Evolutionary conservation across 1,284 basidiomycete species (phyloP), one percentile per base, ranked within the genome.

Genomic region (Ceratobasidium sp.): DNA sequence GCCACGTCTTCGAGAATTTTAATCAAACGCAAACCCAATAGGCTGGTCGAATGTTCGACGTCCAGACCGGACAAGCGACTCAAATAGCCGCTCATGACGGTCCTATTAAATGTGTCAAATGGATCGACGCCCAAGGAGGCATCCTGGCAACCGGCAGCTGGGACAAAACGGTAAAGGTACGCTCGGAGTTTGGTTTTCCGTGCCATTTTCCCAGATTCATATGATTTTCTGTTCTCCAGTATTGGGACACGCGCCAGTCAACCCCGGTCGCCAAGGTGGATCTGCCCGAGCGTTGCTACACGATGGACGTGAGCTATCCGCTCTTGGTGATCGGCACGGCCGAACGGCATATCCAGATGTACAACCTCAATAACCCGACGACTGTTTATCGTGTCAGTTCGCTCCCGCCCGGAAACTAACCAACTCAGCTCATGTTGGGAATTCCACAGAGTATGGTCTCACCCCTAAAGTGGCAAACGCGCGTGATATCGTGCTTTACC

Each of bases 311-410:
- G 18, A 89, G 90, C 77, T 94, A 93, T 82, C 94, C 94, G 0
- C 88, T 96, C n/a, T 90, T 97, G 86, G 96, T 98, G 41, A 94
- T 96, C 48, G 97, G 94, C n/a, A 97, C 95, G 7, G 97, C 97
- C 18, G 96, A 96, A 81, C 90, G 95, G 44, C 92, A 96, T 83
- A 92, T 99, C 77, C 91, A 95, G 83, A 93, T 98, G 74, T 94
- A 92, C 87, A 94, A 98, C 84, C 88, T 98, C 79, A 90, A 90
- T 75, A 95, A 93, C 83, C 96, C 96, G 0, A 91, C 89, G 30
- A 88, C 90, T 0, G 84, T 92, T 1, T 94, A 90, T 87, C 94
- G 94, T 86, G 94, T 94, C 78, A 67, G 87, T 82, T 20, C 38
- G 27, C 5, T 14, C 44, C 59, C 16, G 46, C 18, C 38, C 68